Evolutionary conservation across 2,329 filamentous ascomycete species (phyloP).

Genomic region (Cladosporium sp.): DNA sequence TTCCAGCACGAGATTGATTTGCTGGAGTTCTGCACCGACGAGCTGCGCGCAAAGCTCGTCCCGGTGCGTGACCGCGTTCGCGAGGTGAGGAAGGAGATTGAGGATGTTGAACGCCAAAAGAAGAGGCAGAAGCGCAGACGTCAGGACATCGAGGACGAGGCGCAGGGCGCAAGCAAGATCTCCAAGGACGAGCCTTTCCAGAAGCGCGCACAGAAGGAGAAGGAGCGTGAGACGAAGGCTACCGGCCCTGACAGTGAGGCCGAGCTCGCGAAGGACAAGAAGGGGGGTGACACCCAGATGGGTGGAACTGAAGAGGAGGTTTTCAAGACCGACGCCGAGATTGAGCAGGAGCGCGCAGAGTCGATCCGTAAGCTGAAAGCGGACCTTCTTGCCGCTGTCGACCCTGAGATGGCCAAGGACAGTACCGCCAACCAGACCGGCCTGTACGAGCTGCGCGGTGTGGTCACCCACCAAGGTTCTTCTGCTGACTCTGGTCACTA

Average conservation of each 20-base stretch:
- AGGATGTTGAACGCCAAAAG: constrained; percentile 84
- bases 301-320: constrained; percentile 71
- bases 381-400: constrained; percentile 75
- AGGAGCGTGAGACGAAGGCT: constrained; percentile 39
- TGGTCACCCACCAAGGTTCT: constrained; percentile 94
- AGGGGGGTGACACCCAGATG: constrained; percentile 69
- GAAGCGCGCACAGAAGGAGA: constrained; percentile 79
- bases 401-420: constrained; percentile 69
- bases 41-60: constrained; percentile 74
- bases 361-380: constrained; percentile 78
- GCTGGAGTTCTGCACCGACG: constrained; percentile 92
- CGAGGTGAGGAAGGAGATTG: constrained; percentile 89
- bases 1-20: constrained; percentile 92
- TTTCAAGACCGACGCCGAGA: constrained; percentile 91
- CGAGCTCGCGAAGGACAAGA: constrained; percentile 46
- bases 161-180: constrained; percentile 30
- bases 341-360: constrained; percentile 78
- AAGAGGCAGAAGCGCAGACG: constrained; percentile 80
- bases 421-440: constrained; percentile 88
- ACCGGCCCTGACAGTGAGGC: constrained; percentile 34
- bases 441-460: constrained; percentile 87
- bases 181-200: constrained; percentile 64
- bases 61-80: constrained; percentile 96
- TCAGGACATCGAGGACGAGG: constrained; percentile 51
- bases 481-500: constrained; percentile 98